Evolutionary conservation across 202 grass and related monocot genomes (phyloP), one percentile per base, ranked within the genome.

Genomic region (Dendrocalamus latiflorus): DNA sequence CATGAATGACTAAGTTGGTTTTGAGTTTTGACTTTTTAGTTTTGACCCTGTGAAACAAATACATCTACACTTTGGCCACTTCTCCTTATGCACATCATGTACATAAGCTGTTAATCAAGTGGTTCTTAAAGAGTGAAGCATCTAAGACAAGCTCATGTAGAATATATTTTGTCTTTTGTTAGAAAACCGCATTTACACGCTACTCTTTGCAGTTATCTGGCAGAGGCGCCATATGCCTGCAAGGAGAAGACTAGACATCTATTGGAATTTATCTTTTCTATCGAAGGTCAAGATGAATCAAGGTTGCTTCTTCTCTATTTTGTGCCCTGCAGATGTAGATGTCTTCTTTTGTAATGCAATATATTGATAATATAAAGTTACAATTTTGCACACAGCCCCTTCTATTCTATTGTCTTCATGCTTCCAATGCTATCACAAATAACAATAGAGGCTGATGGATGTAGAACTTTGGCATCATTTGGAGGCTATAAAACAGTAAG

Each of bases 381-480:
- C 72, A 56, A 87, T 86, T 49, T 87, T 89, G 79, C 4, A 37
- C 21, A 70, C 89, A 98, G 92, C 60, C 89, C 95, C 68, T 98
- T 95, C 85, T 88, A 90, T 86, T 93, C 95, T 61, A 59, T 98
- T 79, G 88, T 92, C 64, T 98, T 98, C 83, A 89, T 98, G 92
- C 92, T 98, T 91, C 92, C 95, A 70, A 88, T 91, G 92, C 73
- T 98, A 74, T 98, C 91, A 39, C 95, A 98, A 95, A 83, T 93
- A 83, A 98, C 92, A 57, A 87, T 80, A 77, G 89, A 93, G 47
- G 64, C 61, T 83, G 95, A 95, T 80, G 95, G 90, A 88, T 95
- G 95, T 61, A 89, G 17, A 86, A 79, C 34, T 83, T 82, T 98
- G 73, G 77, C 67, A 81, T 98, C 91, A 63, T 91, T 90, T 90